phyloP scores from a whole-genome alignment of 1,139 yeast species.

The Debaryomyces robertsiae region DNA sequence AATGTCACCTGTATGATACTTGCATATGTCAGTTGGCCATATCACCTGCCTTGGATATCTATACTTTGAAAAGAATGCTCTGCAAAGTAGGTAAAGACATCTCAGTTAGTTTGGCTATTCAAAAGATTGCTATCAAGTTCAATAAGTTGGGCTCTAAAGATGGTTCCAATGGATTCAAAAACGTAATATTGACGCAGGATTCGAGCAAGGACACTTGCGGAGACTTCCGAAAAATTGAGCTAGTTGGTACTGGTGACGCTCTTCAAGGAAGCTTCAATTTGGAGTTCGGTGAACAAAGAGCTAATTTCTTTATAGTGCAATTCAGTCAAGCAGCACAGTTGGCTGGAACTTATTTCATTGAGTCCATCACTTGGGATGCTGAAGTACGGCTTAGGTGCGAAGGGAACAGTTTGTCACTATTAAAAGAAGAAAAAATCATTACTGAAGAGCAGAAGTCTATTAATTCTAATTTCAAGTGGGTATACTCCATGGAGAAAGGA shows the following conservation, averaged over 20 bases:
- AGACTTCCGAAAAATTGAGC: not conserved
- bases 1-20: constrained; percentile 23
- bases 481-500: not conserved
- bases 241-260: not conserved
- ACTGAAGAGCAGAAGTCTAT: not conserved
- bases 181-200: constrained; percentile 11
- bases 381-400: constrained; percentile 11
- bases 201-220: not conserved
- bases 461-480: not conserved
- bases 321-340: constrained; percentile 25
- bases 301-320: constrained; percentile 20
- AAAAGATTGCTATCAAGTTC: constrained; percentile 17
- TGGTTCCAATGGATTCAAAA: constrained; percentile 9
- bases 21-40: constrained; percentile 24
- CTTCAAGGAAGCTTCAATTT: constrained; percentile 1
- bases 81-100: constrained; percentile 10
- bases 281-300: not conserved
- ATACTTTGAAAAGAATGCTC: constrained; percentile 16
- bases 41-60: constrained; percentile 16
- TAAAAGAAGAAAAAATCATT: constrained; percentile 13
- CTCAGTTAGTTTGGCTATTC: constrained; percentile 15
- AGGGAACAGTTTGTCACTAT: constrained; percentile 11
- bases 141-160: constrained; percentile 11
- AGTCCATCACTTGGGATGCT: constrained; percentile 19
- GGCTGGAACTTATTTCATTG: constrained; percentile 28